Evolutionary conservation across 306 rosid species (phyloP).

Genomic region (Trifolium subterraneum): DNA sequence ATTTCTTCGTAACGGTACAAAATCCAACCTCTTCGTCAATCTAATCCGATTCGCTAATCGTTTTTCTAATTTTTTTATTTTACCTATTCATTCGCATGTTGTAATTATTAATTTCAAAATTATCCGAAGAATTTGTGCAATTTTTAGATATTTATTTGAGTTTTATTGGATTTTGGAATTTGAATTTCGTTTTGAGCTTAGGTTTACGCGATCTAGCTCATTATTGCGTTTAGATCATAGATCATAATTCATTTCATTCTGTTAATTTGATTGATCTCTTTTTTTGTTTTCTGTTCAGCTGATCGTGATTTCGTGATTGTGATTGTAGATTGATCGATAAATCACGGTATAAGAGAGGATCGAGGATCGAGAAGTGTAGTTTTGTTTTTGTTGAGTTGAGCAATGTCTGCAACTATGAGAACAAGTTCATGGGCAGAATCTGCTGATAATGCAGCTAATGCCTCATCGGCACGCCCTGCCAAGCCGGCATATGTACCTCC

Average conservation of each 20-base stretch:
- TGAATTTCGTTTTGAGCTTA: conserved; percentile 36
- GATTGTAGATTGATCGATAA: conserved; percentile 17
- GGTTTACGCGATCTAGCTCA: conserved; percentile 34
- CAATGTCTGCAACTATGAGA: conserved; percentile 52
- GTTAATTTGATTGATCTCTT: conserved; percentile 19
- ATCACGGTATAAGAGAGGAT: conserved; percentile 36
- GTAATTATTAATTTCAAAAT: neutral
- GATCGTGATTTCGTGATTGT: conserved; percentile 29
- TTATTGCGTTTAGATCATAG: neutral
- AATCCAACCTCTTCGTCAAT: conserved; percentile 35
- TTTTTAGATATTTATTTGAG: conserved; percentile 23
- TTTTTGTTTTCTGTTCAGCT: conserved; percentile 35
- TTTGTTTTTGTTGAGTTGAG: conserved; percentile 11
- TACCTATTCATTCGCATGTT: conserved; percentile 9
- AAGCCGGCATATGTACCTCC: conserved; percentile 75
- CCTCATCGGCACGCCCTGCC: conserved; percentile 44
- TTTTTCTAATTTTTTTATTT: conserved; percentile 17
- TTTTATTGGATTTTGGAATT: conserved; percentile 3
- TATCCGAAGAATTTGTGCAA: neutral
- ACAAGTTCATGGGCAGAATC: conserved; percentile 73
- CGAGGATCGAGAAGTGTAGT: conserved; percentile 33
- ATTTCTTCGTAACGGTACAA: conserved; percentile 41
- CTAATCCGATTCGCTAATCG: conserved; percentile 35
- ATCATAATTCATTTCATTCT: conserved; percentile 19
- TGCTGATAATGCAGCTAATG: conserved; percentile 56